Evolutionary conservation across 176 grass and related monocot genomes (phyloP).

Genomic region (Raddia distichophylla): DNA sequence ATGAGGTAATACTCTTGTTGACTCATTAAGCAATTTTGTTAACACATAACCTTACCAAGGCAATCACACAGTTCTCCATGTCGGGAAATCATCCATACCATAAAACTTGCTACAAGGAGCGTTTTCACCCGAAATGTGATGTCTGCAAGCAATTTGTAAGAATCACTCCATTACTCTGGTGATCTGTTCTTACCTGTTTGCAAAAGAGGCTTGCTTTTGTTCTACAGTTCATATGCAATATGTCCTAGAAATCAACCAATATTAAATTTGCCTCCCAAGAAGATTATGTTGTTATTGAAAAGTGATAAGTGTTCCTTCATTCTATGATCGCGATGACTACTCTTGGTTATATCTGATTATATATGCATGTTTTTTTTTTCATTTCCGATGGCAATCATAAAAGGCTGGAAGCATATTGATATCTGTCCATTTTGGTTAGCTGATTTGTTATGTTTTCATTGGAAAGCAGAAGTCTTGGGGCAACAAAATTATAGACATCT

Average conservation of each 20-base stretch:
- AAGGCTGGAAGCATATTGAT: constrained; percentile 21
- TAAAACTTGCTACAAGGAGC: constrained; percentile 86
- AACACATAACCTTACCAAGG: constrained; percentile 26
- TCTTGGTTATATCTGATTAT: constrained; percentile 19
- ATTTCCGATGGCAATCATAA: background rate
- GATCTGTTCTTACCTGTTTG: constrained; percentile 20
- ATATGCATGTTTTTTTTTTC: background rate
- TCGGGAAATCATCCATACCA: constrained; percentile 81
- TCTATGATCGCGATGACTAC: constrained; percentile 25
- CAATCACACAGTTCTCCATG: constrained; percentile 80
- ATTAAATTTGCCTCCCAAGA: constrained; percentile 3
- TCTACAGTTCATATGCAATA: constrained; percentile 16
- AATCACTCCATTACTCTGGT: constrained; percentile 25
- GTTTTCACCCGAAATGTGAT: constrained; percentile 95
- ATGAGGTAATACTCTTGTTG: constrained; percentile 59
- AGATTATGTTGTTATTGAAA: background rate
- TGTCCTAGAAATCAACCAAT: background rate
- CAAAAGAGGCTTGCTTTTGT: background rate
- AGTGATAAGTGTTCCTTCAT: background rate
- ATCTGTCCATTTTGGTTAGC: background rate
- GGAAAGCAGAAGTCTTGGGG: background rate
- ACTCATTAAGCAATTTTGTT: constrained; percentile 27
- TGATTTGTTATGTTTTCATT: constrained; percentile 9
- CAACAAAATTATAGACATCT: constrained; percentile 21
- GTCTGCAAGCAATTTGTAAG: constrained; percentile 98